Evolutionary conservation across 208 protist genomes (phyloP).

Genomic region (Crithidia fasciculata): DNA sequence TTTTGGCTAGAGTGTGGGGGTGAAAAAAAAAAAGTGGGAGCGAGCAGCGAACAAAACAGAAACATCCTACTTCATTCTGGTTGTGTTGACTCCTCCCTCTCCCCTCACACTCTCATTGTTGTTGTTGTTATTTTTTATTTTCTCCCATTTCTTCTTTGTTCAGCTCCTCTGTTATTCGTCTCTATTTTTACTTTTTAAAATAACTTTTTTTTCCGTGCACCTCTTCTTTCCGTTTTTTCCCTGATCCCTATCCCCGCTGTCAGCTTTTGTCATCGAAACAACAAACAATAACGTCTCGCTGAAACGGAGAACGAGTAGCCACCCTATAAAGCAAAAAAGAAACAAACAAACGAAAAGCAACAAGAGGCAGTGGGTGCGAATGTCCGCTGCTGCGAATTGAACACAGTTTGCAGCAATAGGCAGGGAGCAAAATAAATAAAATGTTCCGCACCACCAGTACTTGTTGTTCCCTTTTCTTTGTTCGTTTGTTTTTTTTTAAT

Average conservation of each 20-base stretch:
- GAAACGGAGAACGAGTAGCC: no score
- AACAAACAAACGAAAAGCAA: not conserved
- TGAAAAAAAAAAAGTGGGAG: not conserved
- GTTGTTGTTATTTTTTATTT: not conserved
- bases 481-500: not conserved
- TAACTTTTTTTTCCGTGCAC: not conserved
- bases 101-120: not conserved
- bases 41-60: slow-evolving; percentile 6
- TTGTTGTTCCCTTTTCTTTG: not conserved
- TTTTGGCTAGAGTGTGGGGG: not conserved
- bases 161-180: not conserved
- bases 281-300: no score
- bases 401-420: not conserved
- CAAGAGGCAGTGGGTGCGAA: no score
- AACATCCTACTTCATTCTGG: slow-evolving; percentile 18
- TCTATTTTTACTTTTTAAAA: not conserved
- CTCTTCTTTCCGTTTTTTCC: slow-evolving; percentile 10
- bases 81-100: not conserved
- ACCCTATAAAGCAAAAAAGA: not conserved
- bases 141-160: not conserved
- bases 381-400: no score
- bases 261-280: no score
- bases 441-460: no score
- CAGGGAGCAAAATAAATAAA: not conserved
- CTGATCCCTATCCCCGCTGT: not conserved